Percentiles rank a stretch among this genome's conserved stretches.
These are phyloP conservation scores for Cyamopsis tetragonoloba DNA, from an alignment of 306 rosid genomes.

Conservation along the genomic window DNA sequence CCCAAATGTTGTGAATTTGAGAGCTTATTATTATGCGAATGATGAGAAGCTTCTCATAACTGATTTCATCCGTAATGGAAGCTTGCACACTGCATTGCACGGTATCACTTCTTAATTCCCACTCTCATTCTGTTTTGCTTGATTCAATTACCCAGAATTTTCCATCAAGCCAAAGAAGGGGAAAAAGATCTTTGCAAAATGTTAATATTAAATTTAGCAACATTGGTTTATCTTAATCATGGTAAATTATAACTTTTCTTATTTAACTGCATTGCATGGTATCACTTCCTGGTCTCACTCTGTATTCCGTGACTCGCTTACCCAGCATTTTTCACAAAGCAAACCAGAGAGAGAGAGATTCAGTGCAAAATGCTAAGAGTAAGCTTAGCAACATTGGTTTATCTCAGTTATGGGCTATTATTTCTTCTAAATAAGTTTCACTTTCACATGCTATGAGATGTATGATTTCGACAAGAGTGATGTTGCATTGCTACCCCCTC, in stretches of 20 bases:
- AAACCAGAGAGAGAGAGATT: too few species aligned
- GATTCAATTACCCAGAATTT: neutral
- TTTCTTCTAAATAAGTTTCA: too few species aligned
- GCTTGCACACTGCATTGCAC: slow-evolving; percentile 56
- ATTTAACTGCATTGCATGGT: slow-evolving; percentile 23
- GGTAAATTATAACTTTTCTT: too few species aligned
- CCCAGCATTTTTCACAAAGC: neutral
- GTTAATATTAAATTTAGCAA: too few species aligned
- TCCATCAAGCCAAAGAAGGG: too few species aligned
- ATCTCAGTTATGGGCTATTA: too few species aligned
- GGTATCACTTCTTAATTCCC: slow-evolving; percentile 43
- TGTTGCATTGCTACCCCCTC: too few species aligned
- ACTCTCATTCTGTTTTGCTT: neutral
- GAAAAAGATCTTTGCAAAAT: neutral
- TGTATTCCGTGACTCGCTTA: neutral
- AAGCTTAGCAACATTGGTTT: too few species aligned
- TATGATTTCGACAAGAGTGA: too few species aligned
- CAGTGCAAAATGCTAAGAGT: too few species aligned
- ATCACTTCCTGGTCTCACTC: neutral
- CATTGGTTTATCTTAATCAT: too few species aligned
- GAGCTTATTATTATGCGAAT: slow-evolving; percentile 68
- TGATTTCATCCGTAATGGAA: slow-evolving; percentile 74
- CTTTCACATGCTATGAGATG: too few species aligned
- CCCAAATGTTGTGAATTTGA: slow-evolving; percentile 60
- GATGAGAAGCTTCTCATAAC: slow-evolving; percentile 71